A percentile compares a stretch with the other conserved stretches of the same genome.
phyloP scores from a whole-genome alignment of 2,329 filamentous ascomycete genomes.

The Phialocephala sp. region DNA sequence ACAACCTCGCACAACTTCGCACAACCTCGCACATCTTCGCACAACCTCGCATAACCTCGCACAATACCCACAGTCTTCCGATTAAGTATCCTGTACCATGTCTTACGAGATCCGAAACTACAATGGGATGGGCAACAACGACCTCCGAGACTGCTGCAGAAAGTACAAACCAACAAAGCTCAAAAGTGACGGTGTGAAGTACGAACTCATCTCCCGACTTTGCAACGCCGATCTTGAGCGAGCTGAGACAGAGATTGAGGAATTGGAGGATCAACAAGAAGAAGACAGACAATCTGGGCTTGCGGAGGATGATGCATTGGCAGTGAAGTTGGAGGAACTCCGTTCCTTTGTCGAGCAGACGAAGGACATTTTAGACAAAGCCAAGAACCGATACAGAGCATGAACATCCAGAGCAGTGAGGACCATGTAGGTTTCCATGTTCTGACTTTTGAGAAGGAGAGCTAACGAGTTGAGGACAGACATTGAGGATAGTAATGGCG shows the following conservation, averaged over 20 bases:
- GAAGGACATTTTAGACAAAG: neutral
- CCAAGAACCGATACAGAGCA: neutral
- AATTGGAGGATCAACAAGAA: neutral
- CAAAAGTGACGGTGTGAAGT: neutral
- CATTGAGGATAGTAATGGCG: no score
- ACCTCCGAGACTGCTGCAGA: neutral
- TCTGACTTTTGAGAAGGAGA: neutral
- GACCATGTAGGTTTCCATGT: neutral
- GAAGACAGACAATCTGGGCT: neutral
- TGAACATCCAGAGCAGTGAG: no score
- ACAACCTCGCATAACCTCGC: no score
- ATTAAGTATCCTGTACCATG: no score
- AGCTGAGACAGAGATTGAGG: neutral
- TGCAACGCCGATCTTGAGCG: neutral
- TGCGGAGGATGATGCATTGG: neutral
- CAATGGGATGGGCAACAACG: neutral
- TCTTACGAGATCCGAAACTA: neutral
- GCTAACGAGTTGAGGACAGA: neutral
- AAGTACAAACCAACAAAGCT: neutral
- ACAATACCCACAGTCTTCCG: constrained; percentile 34
- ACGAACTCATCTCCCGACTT: neutral
- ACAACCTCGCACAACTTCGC: no score
- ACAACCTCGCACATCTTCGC: no score
- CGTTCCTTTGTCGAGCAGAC: neutral
- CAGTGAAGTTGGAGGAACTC: neutral